These are phyloP conservation scores for Manihot esculenta DNA, from an alignment of 441 rosid species.

Conservation along the genomic window DNA sequence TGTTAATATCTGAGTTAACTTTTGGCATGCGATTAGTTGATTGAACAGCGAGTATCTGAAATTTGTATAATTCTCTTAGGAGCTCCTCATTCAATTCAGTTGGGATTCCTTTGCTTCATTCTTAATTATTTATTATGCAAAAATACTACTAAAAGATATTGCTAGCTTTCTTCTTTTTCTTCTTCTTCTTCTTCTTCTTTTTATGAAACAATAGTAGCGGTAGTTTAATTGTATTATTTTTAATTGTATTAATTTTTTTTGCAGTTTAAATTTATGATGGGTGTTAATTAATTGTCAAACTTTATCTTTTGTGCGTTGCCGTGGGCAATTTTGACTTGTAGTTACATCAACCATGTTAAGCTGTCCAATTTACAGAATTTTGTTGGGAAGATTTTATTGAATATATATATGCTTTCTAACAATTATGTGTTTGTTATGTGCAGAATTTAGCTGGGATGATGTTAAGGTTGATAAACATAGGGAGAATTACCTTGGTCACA, in stretches of 20 bases:
- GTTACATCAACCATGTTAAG: background rate
- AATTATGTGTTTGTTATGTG: constrained; percentile 14
- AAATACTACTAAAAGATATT: too few species aligned
- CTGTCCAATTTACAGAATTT: background rate
- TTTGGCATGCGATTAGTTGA: background rate
- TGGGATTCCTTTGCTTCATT: background rate
- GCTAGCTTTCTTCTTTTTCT: too few species aligned
- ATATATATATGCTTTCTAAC: background rate
- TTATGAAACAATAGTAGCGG: background rate
- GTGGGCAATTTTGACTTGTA: background rate
- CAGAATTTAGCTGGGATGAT: constrained; percentile 97
- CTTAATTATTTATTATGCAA: background rate
- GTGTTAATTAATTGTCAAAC: background rate
- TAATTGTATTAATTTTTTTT: too few species aligned
- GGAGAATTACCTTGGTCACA: constrained; percentile 94
- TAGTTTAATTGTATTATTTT: background rate
- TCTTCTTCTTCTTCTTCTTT: too few species aligned
- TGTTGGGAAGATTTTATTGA: background rate
- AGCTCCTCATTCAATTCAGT: background rate
- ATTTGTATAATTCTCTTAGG: background rate
- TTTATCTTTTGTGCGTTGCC: background rate
- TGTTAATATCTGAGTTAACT: background rate
- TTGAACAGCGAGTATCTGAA: background rate
- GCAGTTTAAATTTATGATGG: too few species aligned
- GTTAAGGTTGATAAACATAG: constrained; percentile 90